Percentiles rank a stretch among this genome's conserved stretches.
phyloP scores from a whole-genome alignment of 148 eudicot genomes.

The Chenopodium formosanum region DNA sequence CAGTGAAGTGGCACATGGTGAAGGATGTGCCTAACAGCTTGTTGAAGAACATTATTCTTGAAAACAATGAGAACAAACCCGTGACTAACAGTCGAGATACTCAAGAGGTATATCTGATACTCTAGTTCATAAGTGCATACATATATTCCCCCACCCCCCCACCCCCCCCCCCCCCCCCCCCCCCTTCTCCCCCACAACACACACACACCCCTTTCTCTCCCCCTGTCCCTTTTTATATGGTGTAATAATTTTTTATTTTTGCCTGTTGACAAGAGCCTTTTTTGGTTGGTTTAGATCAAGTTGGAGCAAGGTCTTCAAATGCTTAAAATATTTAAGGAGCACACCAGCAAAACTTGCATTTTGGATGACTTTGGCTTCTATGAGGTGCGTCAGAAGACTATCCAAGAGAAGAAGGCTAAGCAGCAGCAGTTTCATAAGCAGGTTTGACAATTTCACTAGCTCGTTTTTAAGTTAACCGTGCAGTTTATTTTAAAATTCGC shows the following conservation, averaged over 20 bases:
- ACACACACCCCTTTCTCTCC: neutral
- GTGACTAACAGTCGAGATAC: constrained; percentile 86
- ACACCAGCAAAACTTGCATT: constrained; percentile 55
- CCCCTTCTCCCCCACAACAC: no score
- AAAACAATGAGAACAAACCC: constrained; percentile 81
- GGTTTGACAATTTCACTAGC: constrained; percentile 23
- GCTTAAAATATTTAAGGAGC: constrained; percentile 61
- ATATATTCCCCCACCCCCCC: no score
- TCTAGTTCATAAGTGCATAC: neutral
- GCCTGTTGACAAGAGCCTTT: neutral
- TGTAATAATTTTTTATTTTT: neutral
- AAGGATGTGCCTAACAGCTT: constrained; percentile 80
- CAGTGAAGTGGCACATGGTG: constrained; percentile 84
- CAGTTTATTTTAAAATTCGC: no score
- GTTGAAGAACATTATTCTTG: constrained; percentile 70
- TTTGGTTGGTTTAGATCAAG: constrained; percentile 49
- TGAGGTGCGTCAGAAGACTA: constrained; percentile 62
- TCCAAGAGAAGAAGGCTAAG: constrained; percentile 75
- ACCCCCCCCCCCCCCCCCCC: no score
- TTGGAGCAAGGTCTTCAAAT: constrained; percentile 69
- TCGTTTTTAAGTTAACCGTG: neutral
- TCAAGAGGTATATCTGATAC: constrained; percentile 51
- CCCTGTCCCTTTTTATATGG: neutral
- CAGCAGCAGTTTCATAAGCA: constrained; percentile 60
- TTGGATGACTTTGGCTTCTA: constrained; percentile 77